Base-by-base conservation (phyloP, 1,284 basidiomycete genomes). In the Microbotryomycetes sp. region DNA sequence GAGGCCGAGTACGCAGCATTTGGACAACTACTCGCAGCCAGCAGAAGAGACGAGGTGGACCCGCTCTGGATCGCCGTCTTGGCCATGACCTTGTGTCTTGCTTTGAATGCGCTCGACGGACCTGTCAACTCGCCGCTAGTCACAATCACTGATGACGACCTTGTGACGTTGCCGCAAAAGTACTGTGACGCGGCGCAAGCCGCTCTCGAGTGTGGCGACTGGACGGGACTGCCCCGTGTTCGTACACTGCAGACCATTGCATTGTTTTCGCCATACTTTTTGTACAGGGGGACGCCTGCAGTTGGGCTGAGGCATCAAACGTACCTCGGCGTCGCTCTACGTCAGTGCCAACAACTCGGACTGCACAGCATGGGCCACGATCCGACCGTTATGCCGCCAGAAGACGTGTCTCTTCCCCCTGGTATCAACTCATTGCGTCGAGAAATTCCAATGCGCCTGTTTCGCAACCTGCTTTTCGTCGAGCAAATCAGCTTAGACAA, bases 361-460 rank as follows among this genome's bases (percentile, higher is more conserved):
- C 54, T 68, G 23, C 62, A 68, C 60, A 60, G 60, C 28, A 61
- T 68, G 24, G 67, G 67, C 4, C 31, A 55, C 21, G 67, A 68
- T 28, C 60, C 67, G 9, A 31, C 29, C 1, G 23, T 7, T 2
- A 68, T 68, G 67, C 67, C 67, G 1, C 52, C 53, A 1, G 54
- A 62, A 23, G 67, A 66, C 35, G 56, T 55, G 5, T 61, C 62
- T 1, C 16, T 66, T 9, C 67, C 64, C 5, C n/a, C 24, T 4
- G 67, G 67, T 0, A 30, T 21, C 7, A 57, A 57, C 47, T 45
- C 60, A 5, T 21, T 68, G 2, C 49, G 62, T 1, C 29, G 67
- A 16, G 64, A 68, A 50, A 54, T 60, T 15, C 59, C 67, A 3
- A n/a, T 68, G 21, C 21, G 59, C 18, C 26, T 61, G 15, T 64